These are phyloP conservation scores for Passalora sequoiae DNA, from an alignment of 2,329 filamentous ascomycete genomes.

Conservation along the genomic window DNA sequence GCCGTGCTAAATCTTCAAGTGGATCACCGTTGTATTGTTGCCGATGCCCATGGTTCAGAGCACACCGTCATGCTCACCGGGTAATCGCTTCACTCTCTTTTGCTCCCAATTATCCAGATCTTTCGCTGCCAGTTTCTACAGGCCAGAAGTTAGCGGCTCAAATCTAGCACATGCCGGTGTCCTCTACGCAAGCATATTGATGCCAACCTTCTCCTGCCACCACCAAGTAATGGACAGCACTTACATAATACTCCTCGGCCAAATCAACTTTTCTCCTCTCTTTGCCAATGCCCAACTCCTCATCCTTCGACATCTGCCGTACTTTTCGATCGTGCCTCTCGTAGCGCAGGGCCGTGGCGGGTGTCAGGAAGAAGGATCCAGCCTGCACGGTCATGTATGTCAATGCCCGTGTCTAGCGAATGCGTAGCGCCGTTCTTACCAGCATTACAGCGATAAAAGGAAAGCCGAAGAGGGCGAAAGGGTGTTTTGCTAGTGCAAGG, in stretches of 20 bases:
- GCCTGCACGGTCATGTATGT: too few relatives aligned
- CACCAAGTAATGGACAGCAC: too few relatives aligned
- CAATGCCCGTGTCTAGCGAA: too few relatives aligned
- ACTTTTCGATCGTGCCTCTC: slow-evolving; percentile 90
- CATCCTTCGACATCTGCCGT: slow-evolving; percentile 74
- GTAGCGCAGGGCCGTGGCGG: slow-evolving; percentile 87
- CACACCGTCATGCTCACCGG: slow-evolving; percentile 83
- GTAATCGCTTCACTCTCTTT: slow-evolving; percentile 82
- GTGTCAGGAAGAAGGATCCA: slow-evolving; percentile 89
- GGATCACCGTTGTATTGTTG: too few relatives aligned
- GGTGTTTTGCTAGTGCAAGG: slow-evolving; percentile 65
- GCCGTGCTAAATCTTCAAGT: too few relatives aligned
- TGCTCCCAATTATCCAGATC: slow-evolving; percentile 97
- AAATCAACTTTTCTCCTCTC: slow-evolving; percentile 67
- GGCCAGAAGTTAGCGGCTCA: too few relatives aligned
- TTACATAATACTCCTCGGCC: slow-evolving; percentile 80
- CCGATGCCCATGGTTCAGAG: too few relatives aligned
- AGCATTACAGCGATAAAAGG: slow-evolving; percentile 89
- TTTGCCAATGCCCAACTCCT: slow-evolving; percentile 76
- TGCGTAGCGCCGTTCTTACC: too few relatives aligned
- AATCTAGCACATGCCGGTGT: too few relatives aligned
- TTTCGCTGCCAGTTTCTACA: slow-evolving; percentile 72
- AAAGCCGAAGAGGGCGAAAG: slow-evolving; percentile 88
- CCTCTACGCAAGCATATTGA: too few relatives aligned
- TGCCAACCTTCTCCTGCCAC: slow-evolving; percentile 25